Conservation (phyloP, 495 filamentous ascomycete species). For the Penicillium diatomitis region DNA sequence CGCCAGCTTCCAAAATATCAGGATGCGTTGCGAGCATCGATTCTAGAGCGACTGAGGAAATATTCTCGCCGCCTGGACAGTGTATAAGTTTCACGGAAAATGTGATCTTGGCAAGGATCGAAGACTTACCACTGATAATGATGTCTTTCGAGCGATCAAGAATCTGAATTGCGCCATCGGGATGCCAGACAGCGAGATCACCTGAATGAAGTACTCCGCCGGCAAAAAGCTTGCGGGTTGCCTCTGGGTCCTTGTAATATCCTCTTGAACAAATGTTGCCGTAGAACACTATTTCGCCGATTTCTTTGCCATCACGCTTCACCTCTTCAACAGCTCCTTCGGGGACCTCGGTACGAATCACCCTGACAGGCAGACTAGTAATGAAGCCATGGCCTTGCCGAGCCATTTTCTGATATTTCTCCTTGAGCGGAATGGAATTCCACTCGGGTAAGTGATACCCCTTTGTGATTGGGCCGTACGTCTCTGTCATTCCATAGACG, state of each 20-base stretch:
- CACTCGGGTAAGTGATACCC: conserved; percentile 79
- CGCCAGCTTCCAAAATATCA: conserved; percentile 79
- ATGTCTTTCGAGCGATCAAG: conserved; percentile 94
- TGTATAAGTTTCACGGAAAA: background rate
- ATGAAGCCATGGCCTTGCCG: conserved; percentile 91
- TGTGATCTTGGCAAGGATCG: background rate
- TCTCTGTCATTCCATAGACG: conserved; percentile 91
- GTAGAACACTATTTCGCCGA: conserved; percentile 84
- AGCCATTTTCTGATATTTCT: conserved; percentile 81
- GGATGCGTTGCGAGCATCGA: conserved; percentile 86
- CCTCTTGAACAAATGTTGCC: conserved; percentile 91
- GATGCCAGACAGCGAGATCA: conserved; percentile 86
- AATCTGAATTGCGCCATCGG: conserved; percentile 84
- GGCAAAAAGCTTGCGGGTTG: conserved; percentile 77
- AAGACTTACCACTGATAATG: conserved; percentile 78
- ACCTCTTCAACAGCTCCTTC: conserved; percentile 69
- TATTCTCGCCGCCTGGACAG: conserved; percentile 80
- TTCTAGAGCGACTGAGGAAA: conserved; percentile 87
- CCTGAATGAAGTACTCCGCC: conserved; percentile 85
- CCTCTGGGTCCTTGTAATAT: conserved; percentile 84
- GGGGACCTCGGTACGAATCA: conserved; percentile 68
- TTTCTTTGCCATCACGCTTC: conserved; percentile 69
- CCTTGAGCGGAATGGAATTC: conserved; percentile 57
- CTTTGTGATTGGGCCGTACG: conserved; percentile 93
- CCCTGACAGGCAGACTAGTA: conserved; percentile 68